A percentile compares a stretch with the other conserved stretches of the same genome.
phyloP scores from a whole-genome alignment of 1,139 yeast genomes.

The Zygosaccharomyces sapae region DNA sequence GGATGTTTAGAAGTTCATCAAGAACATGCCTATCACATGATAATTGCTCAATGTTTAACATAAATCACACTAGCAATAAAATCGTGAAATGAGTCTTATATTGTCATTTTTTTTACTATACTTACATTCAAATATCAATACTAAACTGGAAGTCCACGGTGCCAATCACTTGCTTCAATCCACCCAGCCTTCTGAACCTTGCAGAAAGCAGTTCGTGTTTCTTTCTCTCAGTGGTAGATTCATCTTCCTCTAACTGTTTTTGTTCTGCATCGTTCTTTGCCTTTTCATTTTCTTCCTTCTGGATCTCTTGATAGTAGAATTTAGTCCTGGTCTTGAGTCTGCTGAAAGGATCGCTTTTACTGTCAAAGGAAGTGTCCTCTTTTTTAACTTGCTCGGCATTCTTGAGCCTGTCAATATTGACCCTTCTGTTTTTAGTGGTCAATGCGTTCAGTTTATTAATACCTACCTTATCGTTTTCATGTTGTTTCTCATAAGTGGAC shows the following conservation, averaged over 20 bases:
- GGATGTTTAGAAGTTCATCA: background rate
- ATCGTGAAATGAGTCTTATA: background rate
- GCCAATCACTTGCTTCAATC: constrained; percentile 47
- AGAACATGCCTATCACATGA: background rate
- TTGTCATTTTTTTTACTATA: background rate
- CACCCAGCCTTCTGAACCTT: constrained; percentile 40
- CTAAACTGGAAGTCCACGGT: constrained; percentile 45
- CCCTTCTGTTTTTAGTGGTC: constrained; percentile 65
- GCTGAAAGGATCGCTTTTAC: constrained; percentile 77
- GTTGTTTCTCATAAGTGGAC: constrained; percentile 40
- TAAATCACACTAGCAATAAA: background rate
- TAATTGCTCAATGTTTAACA: background rate
- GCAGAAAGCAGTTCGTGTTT: constrained; percentile 38
- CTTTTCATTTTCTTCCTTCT: constrained; percentile 45
- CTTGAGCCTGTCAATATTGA: constrained; percentile 72
- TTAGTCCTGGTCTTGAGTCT: constrained; percentile 83
- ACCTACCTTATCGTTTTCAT: constrained; percentile 37
- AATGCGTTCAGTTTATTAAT: constrained; percentile 37
- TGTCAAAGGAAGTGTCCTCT: constrained; percentile 43
- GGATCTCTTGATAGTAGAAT: constrained; percentile 61
- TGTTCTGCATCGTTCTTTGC: constrained; percentile 42
- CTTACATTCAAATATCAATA: constrained; percentile 34
- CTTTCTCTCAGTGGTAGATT: constrained; percentile 37
- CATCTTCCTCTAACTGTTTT: constrained; percentile 36
- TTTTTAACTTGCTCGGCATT: constrained; percentile 69